A percentile compares a stretch with the other conserved stretches of the same genome.
These are phyloP conservation scores for Papiliotrema flavescens DNA, from an alignment of 1,284 basidiomycete species.

Conservation along the genomic window DNA sequence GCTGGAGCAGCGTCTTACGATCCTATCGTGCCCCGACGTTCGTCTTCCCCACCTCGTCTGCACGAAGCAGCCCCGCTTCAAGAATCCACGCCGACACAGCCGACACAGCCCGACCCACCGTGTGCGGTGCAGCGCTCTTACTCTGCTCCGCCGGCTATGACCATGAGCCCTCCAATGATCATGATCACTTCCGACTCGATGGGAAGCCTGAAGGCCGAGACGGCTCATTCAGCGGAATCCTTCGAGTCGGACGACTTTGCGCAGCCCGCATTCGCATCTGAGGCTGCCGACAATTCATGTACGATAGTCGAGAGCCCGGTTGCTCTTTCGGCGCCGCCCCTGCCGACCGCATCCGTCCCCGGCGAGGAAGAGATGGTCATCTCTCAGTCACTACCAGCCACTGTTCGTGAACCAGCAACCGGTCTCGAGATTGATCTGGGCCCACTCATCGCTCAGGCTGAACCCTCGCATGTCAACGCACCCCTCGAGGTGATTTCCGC, in stretches of 20 bases:
- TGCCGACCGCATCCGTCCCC: background rate
- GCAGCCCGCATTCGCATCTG: background rate
- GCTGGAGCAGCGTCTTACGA: background rate
- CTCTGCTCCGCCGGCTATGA: no score
- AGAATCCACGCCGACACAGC: no score
- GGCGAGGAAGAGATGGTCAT: no score
- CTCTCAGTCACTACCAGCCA: no score
- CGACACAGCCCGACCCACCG: no score
- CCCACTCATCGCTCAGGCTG: no score
- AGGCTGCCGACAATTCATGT: background rate
- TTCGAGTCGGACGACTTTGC: background rate
- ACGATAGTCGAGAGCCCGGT: background rate
- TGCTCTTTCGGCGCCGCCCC: background rate
- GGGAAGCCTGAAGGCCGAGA: background rate
- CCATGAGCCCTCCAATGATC: background rate
- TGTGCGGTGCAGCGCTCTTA: no score
- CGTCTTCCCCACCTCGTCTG: background rate
- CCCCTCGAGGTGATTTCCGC: background rate
- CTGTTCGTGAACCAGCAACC: no score
- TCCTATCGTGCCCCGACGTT: background rate
- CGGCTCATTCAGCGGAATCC: background rate
- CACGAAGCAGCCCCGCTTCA: no score
- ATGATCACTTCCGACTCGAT: conserved; percentile 2
- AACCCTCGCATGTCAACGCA: no score
- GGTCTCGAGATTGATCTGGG: no score